phyloP scores from a whole-genome alignment of 345 rosid species.

The Salix dunnii region DNA sequence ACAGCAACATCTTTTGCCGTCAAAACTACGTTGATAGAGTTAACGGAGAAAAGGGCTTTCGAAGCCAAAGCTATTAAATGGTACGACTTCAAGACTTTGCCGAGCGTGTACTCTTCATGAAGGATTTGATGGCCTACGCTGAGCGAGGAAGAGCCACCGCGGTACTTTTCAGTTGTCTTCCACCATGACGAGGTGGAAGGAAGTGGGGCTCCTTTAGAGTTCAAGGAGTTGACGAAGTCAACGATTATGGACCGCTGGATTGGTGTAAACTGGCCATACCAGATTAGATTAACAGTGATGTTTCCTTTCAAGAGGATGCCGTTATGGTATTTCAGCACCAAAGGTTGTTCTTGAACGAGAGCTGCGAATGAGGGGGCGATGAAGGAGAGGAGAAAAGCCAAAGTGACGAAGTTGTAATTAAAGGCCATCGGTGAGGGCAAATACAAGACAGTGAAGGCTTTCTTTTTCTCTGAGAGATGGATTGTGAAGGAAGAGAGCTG shows the following conservation, averaged over 20 bases:
- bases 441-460: too few species aligned
- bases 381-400: constrained; percentile 18
- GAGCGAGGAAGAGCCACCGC: constrained; percentile 42
- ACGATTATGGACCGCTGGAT: constrained; percentile 67
- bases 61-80: constrained; percentile 57
- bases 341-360: constrained; percentile 73
- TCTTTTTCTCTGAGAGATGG: too few species aligned
- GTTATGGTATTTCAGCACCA: constrained; percentile 63
- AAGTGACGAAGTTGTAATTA: constrained; percentile 35
- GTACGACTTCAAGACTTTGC: constrained; percentile 45
- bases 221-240: constrained; percentile 68
- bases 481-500: too few species aligned
- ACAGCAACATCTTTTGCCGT: constrained; percentile 78
- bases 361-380: constrained; percentile 33
- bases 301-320: constrained; percentile 60
- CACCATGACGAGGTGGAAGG: constrained; percentile 79
- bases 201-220: constrained; percentile 12
- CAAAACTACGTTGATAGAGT: constrained; percentile 58
- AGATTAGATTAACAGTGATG: constrained; percentile 61
- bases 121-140: constrained; percentile 59
- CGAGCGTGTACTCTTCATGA: constrained; percentile 52
- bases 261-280: constrained; percentile 80
- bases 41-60: constrained; percentile 29
- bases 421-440: constrained; percentile 32
- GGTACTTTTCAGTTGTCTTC: constrained; percentile 75